phyloP scores from a whole-genome alignment of 345 rosid genomes.

The Pistacia vera region DNA sequence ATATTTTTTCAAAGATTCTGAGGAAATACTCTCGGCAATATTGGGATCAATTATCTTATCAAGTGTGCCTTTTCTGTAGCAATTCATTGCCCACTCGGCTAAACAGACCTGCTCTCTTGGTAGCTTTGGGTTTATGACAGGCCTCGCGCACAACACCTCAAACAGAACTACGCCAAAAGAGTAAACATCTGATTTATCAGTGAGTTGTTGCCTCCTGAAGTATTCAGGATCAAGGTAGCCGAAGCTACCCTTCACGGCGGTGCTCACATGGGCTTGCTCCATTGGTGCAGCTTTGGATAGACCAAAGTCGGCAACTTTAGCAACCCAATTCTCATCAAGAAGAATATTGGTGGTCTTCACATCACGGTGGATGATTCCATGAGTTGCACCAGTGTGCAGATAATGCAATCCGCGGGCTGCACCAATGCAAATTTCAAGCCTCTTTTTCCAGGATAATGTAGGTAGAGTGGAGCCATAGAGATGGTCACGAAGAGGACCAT shows the following conservation, averaged over 20 bases:
- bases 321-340: conserved; percentile 74
- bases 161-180: conserved; percentile 87
- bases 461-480: conserved; percentile 58
- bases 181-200: conserved; percentile 87
- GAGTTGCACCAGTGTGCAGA: conserved; percentile 78
- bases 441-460: conserved; percentile 75
- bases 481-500: conserved; percentile 86
- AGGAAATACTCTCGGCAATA: conserved; percentile 45
- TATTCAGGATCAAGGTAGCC: conserved; percentile 88
- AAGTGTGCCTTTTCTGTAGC: conserved; percentile 60
- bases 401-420: conserved; percentile 85
- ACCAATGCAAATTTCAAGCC: conserved; percentile 82
- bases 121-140: conserved; percentile 59
- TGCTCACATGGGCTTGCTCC: conserved; percentile 78
- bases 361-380: conserved; percentile 81
- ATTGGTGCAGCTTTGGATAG: conserved; percentile 72
- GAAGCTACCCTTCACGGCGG: conserved; percentile 89
- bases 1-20: conserved; percentile 58
- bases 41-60: conserved; percentile 66
- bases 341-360: conserved; percentile 89
- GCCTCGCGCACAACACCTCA: conserved; percentile 79
- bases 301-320: conserved; percentile 86
- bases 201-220: conserved; percentile 80
- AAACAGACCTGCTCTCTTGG: conserved; percentile 77
- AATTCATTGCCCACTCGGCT: conserved; percentile 82